Conservation (phyloP, 2,329 filamentous ascomycete species). For the Sarocladium strictum region DNA sequence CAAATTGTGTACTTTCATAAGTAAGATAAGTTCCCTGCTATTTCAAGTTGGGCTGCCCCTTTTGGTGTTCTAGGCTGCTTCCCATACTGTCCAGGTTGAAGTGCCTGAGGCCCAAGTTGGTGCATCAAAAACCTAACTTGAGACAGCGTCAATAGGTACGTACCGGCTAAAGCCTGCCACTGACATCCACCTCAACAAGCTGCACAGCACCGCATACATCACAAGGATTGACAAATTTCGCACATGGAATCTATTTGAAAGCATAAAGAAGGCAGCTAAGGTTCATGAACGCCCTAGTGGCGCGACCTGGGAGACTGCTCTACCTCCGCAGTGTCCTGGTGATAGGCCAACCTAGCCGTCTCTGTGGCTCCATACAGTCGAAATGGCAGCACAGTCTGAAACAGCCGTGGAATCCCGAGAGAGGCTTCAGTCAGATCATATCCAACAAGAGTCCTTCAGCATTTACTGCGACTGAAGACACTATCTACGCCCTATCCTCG, state of each 20-base stretch:
- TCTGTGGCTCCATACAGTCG: background rate
- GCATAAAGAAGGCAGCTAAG: background rate
- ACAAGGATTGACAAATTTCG: background rate
- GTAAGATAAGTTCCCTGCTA: no score
- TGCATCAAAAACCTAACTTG: background rate
- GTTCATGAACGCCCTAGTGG: background rate
- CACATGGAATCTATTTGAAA: background rate
- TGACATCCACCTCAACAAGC: background rate
- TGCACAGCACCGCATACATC: background rate
- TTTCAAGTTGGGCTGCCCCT: no score
- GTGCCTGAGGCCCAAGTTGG: background rate
- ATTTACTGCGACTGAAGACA: conserved; percentile 38
- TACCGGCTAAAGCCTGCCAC: background rate
- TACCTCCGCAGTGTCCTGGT: background rate
- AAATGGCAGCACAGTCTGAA: background rate
- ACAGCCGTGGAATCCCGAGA: background rate
- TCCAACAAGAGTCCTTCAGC: background rate
- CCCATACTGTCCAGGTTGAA: background rate
- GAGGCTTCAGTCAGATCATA: background rate
- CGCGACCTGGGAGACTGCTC: conserved; percentile 2
- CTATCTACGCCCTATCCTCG: conserved; percentile 90
- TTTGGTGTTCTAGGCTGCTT: no score
- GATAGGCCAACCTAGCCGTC: conserved; percentile 8
- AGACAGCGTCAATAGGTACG: background rate
- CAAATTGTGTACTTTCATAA: no score